Evolutionary conservation across 1,139 yeast genomes (phyloP).

Genomic region (Blastobotrys arbuscula): DNA sequence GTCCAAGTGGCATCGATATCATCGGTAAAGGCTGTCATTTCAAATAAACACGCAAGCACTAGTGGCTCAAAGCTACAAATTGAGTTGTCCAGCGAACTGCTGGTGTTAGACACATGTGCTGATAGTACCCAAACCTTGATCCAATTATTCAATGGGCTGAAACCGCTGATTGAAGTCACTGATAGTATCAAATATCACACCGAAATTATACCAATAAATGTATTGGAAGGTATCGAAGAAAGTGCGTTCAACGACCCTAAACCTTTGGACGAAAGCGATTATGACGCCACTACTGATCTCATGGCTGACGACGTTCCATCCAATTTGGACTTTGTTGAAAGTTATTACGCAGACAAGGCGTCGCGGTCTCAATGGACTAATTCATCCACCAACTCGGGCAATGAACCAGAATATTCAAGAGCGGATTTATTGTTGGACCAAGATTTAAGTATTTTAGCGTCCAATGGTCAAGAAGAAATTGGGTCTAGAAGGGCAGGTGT

Average conservation of each 20-base stretch:
- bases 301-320: conserved; percentile 28
- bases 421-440: conserved; percentile 34
- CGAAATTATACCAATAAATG: conserved; percentile 37
- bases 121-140: conserved; percentile 72
- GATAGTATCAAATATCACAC: conserved; percentile 42
- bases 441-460: conserved; percentile 31
- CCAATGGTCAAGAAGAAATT: conserved; percentile 12
- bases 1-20: conserved; percentile 22
- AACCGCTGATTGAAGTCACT: conserved; percentile 52
- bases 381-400: conserved; percentile 13
- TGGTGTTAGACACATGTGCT: conserved; percentile 54
- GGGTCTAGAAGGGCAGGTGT: conserved; percentile 15
- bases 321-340: conserved; percentile 35
- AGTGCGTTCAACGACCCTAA: conserved; percentile 11
- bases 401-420: conserved; percentile 22
- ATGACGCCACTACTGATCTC: conserved; percentile 21
- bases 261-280: conserved; percentile 8
- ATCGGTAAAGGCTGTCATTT: conserved; percentile 1
- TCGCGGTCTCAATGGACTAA: conserved; percentile 23
- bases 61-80: conserved; percentile 8
- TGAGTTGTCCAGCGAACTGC: conserved; percentile 18
- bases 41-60: neutral
- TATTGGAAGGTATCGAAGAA: conserved; percentile 46
- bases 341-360: conserved; percentile 33
- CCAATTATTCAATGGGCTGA: conserved; percentile 66